These are phyloP conservation scores for Andalucia godoyi DNA, from an alignment of 78 protist species.

Conservation along the genomic window DNA sequence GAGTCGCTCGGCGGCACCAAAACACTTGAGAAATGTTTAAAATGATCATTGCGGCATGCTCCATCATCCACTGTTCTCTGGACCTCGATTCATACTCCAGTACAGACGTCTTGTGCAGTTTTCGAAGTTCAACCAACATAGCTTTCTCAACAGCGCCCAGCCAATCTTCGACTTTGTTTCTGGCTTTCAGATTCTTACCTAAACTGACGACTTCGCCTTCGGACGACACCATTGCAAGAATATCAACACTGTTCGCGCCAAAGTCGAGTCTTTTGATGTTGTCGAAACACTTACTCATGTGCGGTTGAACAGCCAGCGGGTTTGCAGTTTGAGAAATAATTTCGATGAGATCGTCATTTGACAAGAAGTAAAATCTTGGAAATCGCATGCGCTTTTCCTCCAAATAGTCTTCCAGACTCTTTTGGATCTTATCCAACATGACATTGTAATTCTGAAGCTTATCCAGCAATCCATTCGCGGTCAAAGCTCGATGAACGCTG, in stretches of 20 bases:
- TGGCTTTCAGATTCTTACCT: background rate
- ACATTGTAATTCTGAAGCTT: slow-evolving; percentile 33
- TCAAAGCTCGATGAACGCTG: slow-evolving; percentile 11
- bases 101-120: background rate
- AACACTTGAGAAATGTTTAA: slow-evolving; percentile 24
- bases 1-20: slow-evolving; percentile 36
- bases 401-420: slow-evolving; percentile 58
- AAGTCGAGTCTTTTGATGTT: slow-evolving; percentile 10
- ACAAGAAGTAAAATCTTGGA: slow-evolving; percentile 73
- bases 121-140: slow-evolving; percentile 27
- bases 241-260: background rate
- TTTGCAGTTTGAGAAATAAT: slow-evolving; percentile 60
- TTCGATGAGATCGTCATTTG: slow-evolving; percentile 58
- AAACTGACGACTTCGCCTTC: slow-evolving; percentile 60
- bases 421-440: slow-evolving; percentile 46
- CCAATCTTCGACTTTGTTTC: slow-evolving; percentile 52
- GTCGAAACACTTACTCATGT: slow-evolving; percentile 68
- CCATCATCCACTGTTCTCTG: slow-evolving; percentile 23
- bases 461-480: slow-evolving; percentile 21
- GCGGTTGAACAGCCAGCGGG: slow-evolving; percentile 63
- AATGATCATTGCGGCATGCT: slow-evolving; percentile 36
- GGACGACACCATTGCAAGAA: slow-evolving; percentile 28
- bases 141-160: slow-evolving; percentile 19
- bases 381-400: slow-evolving; percentile 58
- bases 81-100: slow-evolving; percentile 1